Percentiles rank a stretch among this genome's conserved stretches.
These are phyloP conservation scores for Rhizopogon sp. DNA, from an alignment of 768 basidiomycete species.

Conservation along the genomic window DNA sequence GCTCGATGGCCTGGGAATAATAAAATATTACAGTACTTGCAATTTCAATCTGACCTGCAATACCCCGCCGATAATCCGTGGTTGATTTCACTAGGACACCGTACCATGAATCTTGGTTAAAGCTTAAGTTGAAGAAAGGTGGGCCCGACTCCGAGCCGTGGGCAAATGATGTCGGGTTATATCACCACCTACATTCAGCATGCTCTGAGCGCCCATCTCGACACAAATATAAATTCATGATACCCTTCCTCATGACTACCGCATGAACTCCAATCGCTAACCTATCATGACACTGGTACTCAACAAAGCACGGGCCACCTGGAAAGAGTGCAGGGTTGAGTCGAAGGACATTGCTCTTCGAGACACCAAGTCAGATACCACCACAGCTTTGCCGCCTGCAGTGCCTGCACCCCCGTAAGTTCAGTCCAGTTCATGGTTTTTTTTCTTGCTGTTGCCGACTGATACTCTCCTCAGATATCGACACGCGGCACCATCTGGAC, in stretches of 20 bases:
- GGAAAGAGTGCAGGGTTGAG: too few species aligned
- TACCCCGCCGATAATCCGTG: too few species aligned
- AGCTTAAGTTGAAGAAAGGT: too few species aligned
- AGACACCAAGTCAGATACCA: neutral
- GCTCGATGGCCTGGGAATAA: too few species aligned
- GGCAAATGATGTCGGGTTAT: too few species aligned
- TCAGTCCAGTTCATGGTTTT: neutral
- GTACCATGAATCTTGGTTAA: too few species aligned
- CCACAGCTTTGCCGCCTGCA: neutral
- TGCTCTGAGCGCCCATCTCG: neutral
- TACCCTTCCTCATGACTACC: neutral
- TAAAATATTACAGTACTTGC: too few species aligned
- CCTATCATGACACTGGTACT: neutral
- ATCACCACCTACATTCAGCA: too few species aligned
- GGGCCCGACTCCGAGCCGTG: too few species aligned
- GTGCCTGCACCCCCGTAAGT: neutral
- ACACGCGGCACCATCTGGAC: slow-evolving; percentile 22
- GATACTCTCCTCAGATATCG: slow-evolving; percentile 6
- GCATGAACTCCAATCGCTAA: neutral
- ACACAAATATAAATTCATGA: neutral
- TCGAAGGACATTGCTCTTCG: neutral
- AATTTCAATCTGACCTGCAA: too few species aligned
- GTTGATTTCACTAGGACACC: too few species aligned
- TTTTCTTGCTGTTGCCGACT: neutral
- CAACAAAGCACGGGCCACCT: neutral